A percentile compares a stretch with the other conserved stretches of the same genome.
phyloP scores from a whole-genome alignment of 2,329 filamentous ascomycete species.

The Fusarium bulbicola region DNA sequence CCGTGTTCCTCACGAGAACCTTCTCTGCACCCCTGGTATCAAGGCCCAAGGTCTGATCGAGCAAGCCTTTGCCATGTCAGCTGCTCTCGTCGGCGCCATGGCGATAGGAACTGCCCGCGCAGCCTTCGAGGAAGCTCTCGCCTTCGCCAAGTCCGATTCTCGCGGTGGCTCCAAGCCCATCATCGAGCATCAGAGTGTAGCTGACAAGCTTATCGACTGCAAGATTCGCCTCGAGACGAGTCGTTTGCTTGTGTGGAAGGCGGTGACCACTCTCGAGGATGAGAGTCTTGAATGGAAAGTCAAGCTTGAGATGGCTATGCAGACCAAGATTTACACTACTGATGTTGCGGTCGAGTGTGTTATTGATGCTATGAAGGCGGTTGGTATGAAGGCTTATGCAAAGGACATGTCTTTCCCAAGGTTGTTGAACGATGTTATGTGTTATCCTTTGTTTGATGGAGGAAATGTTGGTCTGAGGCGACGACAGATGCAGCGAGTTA shows the following conservation, averaged over 20 bases:
- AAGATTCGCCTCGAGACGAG: background rate
- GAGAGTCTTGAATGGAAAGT: background rate
- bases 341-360: background rate
- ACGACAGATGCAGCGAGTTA: background rate
- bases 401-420: background rate
- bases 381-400: background rate
- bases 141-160: background rate
- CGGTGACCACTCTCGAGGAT: background rate
- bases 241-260: background rate
- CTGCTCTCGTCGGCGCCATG: slow-evolving; percentile 2
- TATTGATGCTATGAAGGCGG: background rate
- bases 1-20: background rate
- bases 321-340: slow-evolving; percentile 1
- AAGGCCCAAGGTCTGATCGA: background rate
- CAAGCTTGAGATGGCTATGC: background rate
- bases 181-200: slow-evolving; percentile 6
- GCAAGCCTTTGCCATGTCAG: background rate
- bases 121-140: background rate
- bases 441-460: slow-evolving; percentile 8
- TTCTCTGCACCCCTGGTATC: background rate
- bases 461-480: slow-evolving; percentile 2
- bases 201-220: slow-evolving; percentile 11
- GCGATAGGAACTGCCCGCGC: background rate
- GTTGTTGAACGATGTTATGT: background rate
- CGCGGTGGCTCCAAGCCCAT: background rate